Evolutionary conservation across 2,329 filamentous ascomycete genomes (phyloP), one percentile per base, ranked within the genome.

Genomic region (Magnaporthiopsis incrustans): DNA sequence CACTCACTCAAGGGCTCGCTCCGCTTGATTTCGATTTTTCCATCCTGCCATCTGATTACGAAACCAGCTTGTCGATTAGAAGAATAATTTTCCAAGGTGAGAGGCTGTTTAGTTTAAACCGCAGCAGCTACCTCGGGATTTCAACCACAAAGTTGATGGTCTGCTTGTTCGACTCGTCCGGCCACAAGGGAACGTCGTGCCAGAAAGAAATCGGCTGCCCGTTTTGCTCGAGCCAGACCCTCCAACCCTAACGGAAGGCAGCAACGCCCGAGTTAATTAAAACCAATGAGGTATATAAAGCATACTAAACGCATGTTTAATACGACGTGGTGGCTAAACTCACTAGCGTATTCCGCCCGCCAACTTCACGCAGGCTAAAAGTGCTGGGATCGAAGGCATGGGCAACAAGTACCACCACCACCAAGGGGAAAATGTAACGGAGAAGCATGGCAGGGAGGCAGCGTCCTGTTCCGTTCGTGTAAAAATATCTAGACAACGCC

Each of bases 111-210:
- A 22, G 38, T 8, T 25, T 14, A 60, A 0, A 2, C 65, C 75
- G 60, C 78, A 73, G 1, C 72, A 8, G 75, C 77, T 77, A 79
- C 57, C 76, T 69, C 1, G 77, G 77, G 11, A 79, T 78, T 68
- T 79, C 77, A 1, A 78, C 74, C 14, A 77, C 73, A 14, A 76
- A 73, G 70, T 74, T 77, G 68, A 78, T 70, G 56, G 77, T 70
- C 30, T 68, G 70, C 32, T 73, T 72, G 63, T 77, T 69, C 4
- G 68, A 71, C 33, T 70, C 69, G 44, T 73, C 68, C 4, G 77
- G 76, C 62, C 76, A 78, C 8, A 77, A 64, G 0, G 77, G 77
- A 35, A 79, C 70, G 65, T 79, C 77, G 60, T 79, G 77, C 76
- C 77, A 78, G 66, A 73, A 74, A 0, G 77, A 78, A 53, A 78